Evolutionary conservation across 2,329 filamentous ascomycete genomes (phyloP).

Genomic region (Paraconiothyrium sp.): DNA sequence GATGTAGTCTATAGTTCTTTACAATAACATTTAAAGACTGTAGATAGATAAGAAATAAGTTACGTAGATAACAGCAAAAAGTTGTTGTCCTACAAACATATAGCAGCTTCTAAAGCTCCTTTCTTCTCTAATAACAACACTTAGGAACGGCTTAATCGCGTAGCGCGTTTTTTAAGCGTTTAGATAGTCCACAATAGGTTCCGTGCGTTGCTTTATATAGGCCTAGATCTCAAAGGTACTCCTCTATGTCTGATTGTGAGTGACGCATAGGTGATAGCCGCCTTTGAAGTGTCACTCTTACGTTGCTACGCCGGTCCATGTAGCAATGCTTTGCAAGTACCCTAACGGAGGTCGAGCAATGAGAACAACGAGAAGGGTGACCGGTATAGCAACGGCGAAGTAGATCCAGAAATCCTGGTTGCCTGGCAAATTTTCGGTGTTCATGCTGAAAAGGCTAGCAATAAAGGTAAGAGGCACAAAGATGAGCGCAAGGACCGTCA

Average conservation of each 20-base stretch:
- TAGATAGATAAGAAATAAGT: too few species aligned
- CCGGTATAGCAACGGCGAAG: conserved; percentile 27
- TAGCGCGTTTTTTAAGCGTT: too few species aligned
- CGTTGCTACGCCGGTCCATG: background rate
- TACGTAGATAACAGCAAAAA: too few species aligned
- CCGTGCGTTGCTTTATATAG: too few species aligned
- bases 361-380: conserved; percentile 22
- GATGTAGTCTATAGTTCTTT: too few species aligned
- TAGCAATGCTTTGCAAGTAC: background rate
- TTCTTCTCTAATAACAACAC: too few species aligned
- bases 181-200: too few species aligned
- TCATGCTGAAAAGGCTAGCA: conserved; percentile 36
- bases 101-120: too few species aligned
- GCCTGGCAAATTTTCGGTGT: conserved; percentile 18
- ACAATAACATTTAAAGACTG: too few species aligned
- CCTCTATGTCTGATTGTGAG: background rate
- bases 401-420: conserved; percentile 31
- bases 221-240: background rate
- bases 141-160: too few species aligned
- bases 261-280: background rate
- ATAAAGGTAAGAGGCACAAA: conserved; percentile 34
- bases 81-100: too few species aligned
- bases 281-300: background rate
- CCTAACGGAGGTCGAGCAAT: conserved; percentile 13
- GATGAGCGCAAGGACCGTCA: conserved; percentile 33